Evolutionary conservation across 176 grass and related monocot species (phyloP), one percentile per base, ranked within the genome.

Genomic region (Pharus latifolius): DNA sequence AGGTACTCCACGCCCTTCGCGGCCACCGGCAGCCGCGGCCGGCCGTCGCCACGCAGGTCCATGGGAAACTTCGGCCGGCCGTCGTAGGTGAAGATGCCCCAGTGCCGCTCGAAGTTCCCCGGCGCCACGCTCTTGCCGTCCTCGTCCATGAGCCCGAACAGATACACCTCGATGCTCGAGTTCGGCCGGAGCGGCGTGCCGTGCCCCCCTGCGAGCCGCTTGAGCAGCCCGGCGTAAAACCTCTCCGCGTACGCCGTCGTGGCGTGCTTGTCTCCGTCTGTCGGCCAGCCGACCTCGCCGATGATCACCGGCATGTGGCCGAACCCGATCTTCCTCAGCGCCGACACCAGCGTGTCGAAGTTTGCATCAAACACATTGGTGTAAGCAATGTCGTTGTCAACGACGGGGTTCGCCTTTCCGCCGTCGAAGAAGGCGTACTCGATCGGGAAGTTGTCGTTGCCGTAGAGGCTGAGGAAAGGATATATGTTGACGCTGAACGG

Each of bases 381-480:
- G 67, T 90, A 82, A 43, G 20, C 45, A 43, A 77, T 13, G 19
- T 78, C 73, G 1, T 85, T 82, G 59, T 93, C 90, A 20, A 86
- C 37, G 13, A 93, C 37, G 42, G 90, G 82, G 13, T 23, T 73
- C 3, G 27, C 3, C 4, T 37, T 43, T 56, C 10, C 35, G 41
- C 76, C 83, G 62, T 86, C 83, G 71, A 95, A 95, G 91, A 90
- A 95, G 49, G 91, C 87, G 52, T 79, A 95, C 76, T 95, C 87
- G 22, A 84, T 16, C 0, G 91, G 91, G 73, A 95, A 95, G n/a
- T 79, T 15, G 20, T 51, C 56, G 60, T 78, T 75, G 5, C 67
- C 87, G 18, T 90, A 95, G 7, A 95, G 72, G 53, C 91, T 90
- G 19, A 90, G 83, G 62, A 95, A 90, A 0, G 87, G 86, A 67